These are phyloP conservation scores for Acanthamoeba lenticulata DNA, from an alignment of 208 protist genomes.

Conservation along the genomic window DNA sequence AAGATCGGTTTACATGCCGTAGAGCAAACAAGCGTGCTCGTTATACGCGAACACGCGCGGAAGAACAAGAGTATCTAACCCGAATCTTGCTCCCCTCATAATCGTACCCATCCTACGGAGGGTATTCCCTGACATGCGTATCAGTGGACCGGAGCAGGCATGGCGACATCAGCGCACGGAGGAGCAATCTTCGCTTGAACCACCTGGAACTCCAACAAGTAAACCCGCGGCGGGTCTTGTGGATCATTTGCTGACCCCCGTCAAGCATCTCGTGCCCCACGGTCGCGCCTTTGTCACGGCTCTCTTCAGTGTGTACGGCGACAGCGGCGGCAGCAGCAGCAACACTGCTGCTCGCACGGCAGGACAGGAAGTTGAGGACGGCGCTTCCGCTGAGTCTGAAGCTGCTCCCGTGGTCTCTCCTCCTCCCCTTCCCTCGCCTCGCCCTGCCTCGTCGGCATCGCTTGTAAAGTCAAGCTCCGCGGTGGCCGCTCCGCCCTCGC, in stretches of 20 bases:
- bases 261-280: background rate
- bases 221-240: too few relatives aligned
- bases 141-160: too few relatives aligned
- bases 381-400: too few relatives aligned
- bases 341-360: background rate
- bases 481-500: background rate
- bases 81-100: background rate
- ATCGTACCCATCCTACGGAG: too few relatives aligned
- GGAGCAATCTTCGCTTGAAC: background rate
- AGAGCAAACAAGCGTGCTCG: background rate
- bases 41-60: background rate
- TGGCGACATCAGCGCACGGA: too few relatives aligned
- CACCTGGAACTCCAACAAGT: too few relatives aligned
- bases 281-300: background rate
- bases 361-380: too few relatives aligned
- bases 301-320: background rate
- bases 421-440: background rate
- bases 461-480: too few relatives aligned
- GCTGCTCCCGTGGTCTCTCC: too few relatives aligned
- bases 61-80: background rate
- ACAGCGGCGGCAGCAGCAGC: background rate
- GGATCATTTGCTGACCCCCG: background rate
- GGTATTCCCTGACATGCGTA: too few relatives aligned
- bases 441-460: background rate
- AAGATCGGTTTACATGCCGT: background rate